phyloP scores from a whole-genome alignment of 2,329 filamentous ascomycete species.

The Diatrype stigma region DNA sequence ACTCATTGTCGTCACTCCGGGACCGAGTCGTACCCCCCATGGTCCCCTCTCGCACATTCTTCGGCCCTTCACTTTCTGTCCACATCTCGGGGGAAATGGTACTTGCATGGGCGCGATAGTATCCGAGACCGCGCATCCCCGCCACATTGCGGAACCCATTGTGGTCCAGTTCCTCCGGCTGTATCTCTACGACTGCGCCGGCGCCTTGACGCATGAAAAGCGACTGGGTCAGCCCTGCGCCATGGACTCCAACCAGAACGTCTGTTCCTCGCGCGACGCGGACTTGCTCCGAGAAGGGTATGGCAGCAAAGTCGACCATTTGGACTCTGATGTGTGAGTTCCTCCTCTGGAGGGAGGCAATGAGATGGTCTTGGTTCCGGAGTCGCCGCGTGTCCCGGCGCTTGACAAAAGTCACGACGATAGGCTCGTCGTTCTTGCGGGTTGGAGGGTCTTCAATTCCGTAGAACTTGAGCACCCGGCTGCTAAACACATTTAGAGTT shows the following conservation, averaged over 20 bases:
- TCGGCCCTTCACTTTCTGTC: not conserved
- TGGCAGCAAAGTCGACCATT: conserved; percentile 33
- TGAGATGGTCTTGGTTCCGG: conserved; percentile 20
- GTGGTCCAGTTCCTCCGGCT: conserved; percentile 30
- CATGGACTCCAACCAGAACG: conserved; percentile 39
- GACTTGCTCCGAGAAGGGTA: conserved; percentile 35
- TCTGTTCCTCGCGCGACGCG: conserved; percentile 32
- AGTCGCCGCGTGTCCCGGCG: conserved; percentile 29
- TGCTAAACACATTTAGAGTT: conserved; percentile 29
- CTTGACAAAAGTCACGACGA: conserved; percentile 32
- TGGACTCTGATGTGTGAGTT: conserved; percentile 26
- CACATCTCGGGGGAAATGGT: conserved; percentile 3
- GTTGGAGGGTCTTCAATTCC: conserved; percentile 8
- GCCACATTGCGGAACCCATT: conserved; percentile 40
- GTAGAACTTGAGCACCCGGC: conserved; percentile 28
- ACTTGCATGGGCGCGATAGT: conserved; percentile 32
- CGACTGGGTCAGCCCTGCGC: conserved; percentile 37
- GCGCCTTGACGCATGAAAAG: conserved; percentile 34
- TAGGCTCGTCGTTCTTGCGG: conserved; percentile 7
- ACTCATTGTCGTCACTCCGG: not conserved
- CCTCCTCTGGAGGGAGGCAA: conserved; percentile 19
- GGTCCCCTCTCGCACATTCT: not conserved
- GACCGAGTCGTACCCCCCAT: not conserved
- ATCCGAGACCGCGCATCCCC: conserved; percentile 30
- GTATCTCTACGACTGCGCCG: conserved; percentile 37